Evolutionary conservation across 2,329 filamentous ascomycete species (phyloP), one percentile per base, ranked within the genome.

Genomic region (Colletotrichum cordylinicola): DNA sequence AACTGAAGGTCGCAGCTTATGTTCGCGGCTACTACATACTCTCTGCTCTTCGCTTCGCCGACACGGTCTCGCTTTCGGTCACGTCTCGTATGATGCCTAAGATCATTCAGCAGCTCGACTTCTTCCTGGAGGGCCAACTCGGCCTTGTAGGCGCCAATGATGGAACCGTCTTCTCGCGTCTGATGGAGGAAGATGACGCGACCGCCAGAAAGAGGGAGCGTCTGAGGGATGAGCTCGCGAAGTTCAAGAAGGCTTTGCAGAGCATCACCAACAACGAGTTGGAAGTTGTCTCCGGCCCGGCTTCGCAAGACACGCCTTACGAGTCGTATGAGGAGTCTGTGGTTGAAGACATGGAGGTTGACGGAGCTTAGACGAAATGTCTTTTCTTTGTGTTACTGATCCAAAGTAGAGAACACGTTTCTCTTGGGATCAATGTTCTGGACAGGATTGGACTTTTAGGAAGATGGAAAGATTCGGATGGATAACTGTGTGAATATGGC

Each of bases 21-120:
- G 88, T 94, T 60, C 87, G 93, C 0, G 93, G 90, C 0, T 96
- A 95, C 82, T 96, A 96, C 80, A 87, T 91, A 62, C 89, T 93
- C 6, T 93, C 94, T 0, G 90, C 91, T 0, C 84, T 88, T 39
- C 89, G 93, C 2, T 94, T 95, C 79, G 87, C 91, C 1, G 93
- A 96, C 71, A 82, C 84, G 3, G 84, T 88, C 8, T 84, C 86
- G 2, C 85, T 90, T 29, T 85, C 87, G 64, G 82, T 90, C 70
- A 85, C 88, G 13, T 88, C 87, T 12, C 86, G 88, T 6, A 85
- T 90, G 80, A 85, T 91, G 8, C 88, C 89, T 0, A 81, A 84
- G 4, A 85, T 90, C 8, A 82, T 85, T 10, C 75, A 79, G 3
- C 79, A 83, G 9, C 83, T 90, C 5, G 84, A 86, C 2, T 81